Conservation (phyloP, 176 grass and related monocot species). For the Zizania latifolia region DNA sequence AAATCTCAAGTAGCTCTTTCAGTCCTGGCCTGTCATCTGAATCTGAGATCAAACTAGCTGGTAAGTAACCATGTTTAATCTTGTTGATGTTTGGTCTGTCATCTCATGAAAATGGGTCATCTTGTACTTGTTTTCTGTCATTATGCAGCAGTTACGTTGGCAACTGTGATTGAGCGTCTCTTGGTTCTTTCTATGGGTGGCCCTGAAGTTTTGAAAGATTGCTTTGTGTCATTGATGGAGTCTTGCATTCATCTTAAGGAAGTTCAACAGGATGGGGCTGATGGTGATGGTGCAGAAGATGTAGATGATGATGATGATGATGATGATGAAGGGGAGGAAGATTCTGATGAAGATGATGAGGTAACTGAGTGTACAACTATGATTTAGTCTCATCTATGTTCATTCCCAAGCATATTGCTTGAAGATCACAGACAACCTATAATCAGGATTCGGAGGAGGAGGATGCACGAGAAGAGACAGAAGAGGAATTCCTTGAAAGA, state of each 20-base stretch:
- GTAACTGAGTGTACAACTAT: slow-evolving; percentile 1
- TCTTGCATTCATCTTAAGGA: slow-evolving; percentile 65
- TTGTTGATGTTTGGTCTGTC: background rate
- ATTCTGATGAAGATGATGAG: slow-evolving; percentile 36
- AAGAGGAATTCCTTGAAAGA: slow-evolving; percentile 80
- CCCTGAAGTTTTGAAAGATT: slow-evolving; percentile 51
- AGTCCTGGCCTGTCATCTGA: slow-evolving; percentile 50
- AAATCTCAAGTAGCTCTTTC: slow-evolving; percentile 59
- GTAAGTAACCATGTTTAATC: slow-evolving; percentile 29
- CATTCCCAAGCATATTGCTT: background rate
- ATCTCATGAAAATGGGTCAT: background rate
- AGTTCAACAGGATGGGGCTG: slow-evolving; percentile 48
- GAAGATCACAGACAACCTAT: background rate
- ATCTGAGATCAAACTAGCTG: slow-evolving; percentile 75
- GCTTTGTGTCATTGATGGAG: slow-evolving; percentile 69
- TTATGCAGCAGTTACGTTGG: slow-evolving; percentile 55
- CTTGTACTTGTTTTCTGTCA: slow-evolving; percentile 11
- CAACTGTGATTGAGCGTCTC: slow-evolving; percentile 47
- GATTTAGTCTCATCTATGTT: background rate
- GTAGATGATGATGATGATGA: slow-evolving; percentile 51
- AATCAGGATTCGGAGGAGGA: slow-evolving; percentile 80
- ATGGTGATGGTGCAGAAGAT: slow-evolving; percentile 41
- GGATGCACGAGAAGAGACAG: slow-evolving; percentile 60
- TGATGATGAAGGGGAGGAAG: slow-evolving; percentile 44
- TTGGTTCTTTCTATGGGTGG: slow-evolving; percentile 31